Evolutionary conservation across 2,329 filamentous ascomycete genomes (phyloP).

Genomic region (Aspergillus sp.): DNA sequence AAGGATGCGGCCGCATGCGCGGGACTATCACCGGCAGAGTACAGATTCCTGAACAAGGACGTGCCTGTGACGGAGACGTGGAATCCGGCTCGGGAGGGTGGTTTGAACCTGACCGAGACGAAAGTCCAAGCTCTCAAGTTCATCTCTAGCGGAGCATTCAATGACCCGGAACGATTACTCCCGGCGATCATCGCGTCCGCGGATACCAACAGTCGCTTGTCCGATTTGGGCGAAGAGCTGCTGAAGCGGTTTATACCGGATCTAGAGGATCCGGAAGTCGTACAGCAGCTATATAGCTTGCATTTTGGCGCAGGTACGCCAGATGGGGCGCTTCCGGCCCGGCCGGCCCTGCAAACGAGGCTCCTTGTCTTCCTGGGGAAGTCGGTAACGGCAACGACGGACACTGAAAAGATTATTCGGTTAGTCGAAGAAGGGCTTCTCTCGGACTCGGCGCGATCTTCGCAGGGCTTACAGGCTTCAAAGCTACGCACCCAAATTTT

Average conservation of each 20-base stretch:
- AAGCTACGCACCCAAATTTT: constrained; percentile 85
- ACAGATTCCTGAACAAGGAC: constrained; percentile 71
- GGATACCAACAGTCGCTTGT: constrained; percentile 78
- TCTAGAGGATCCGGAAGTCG: constrained; percentile 69
- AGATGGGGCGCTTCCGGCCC: constrained; percentile 53
- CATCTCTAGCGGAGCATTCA: constrained; percentile 83
- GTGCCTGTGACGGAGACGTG: constrained; percentile 56
- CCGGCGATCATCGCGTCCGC: constrained; percentile 83
- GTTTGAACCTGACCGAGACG: constrained; percentile 69
- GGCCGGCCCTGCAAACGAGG: constrained; percentile 74
- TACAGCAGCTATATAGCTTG: constrained; percentile 70
- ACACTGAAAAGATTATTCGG: constrained; percentile 68
- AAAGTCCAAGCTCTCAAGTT: constrained; percentile 73
- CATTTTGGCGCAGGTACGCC: constrained; percentile 66
- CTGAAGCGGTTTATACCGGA: constrained; percentile 74
- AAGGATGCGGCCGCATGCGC: constrained; percentile 53
- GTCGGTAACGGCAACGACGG: constrained; percentile 73
- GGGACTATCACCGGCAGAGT: constrained; percentile 68
- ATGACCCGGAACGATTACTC: constrained; percentile 79
- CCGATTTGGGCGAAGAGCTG: constrained; percentile 84
- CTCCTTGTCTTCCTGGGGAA: constrained; percentile 77
- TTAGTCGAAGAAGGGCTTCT: constrained; percentile 71
- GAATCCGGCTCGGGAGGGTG: constrained; percentile 63
- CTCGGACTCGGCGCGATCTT: constrained; percentile 46
- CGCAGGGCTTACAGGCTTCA: constrained; percentile 70